Conservation (phyloP, 352 stramenopile genomes). For the Phytophthora meadii region DNA sequence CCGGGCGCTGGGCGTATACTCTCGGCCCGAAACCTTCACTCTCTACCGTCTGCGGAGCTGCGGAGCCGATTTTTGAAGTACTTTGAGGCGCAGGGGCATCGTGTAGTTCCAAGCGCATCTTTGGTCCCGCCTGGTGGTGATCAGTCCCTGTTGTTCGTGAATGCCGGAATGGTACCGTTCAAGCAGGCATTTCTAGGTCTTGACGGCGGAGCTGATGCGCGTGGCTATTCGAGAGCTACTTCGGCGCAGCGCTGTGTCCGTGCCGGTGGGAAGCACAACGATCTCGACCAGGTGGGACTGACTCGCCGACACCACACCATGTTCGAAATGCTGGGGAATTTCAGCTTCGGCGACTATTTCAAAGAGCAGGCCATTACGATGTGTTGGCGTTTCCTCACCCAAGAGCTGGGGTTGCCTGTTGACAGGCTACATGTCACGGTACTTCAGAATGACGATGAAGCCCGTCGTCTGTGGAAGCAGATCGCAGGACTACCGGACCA, state of each 20-base stretch:
- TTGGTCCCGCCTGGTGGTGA: slow-evolving; percentile 89
- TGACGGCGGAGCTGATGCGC: slow-evolving; percentile 65
- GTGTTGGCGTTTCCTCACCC: slow-evolving; percentile 94
- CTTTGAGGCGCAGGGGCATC: slow-evolving; percentile 68
- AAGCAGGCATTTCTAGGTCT: slow-evolving; percentile 89
- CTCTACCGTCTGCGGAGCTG: slow-evolving; percentile 50
- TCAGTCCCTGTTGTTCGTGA: slow-evolving; percentile 96
- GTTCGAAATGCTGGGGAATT: slow-evolving; percentile 99
- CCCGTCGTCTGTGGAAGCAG: slow-evolving; percentile 60
- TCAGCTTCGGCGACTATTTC: slow-evolving; percentile 98
- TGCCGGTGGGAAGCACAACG: slow-evolving; percentile 98
- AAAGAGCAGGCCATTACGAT: slow-evolving; percentile 96
- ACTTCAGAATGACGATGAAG: slow-evolving; percentile 69
- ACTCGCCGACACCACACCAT: slow-evolving; percentile 98
- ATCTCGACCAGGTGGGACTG: slow-evolving; percentile 98
- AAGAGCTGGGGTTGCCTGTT: slow-evolving; percentile 76
- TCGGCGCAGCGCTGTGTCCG: slow-evolving; percentile 98
- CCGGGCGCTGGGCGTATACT: not conserved
- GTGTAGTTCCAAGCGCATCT: slow-evolving; percentile 69
- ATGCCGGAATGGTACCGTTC: slow-evolving; percentile 97
- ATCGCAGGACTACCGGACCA: slow-evolving; percentile 57
- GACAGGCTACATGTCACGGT: slow-evolving; percentile 77
- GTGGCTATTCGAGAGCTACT: slow-evolving; percentile 87
- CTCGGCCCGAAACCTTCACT: slow-evolving; percentile 44
- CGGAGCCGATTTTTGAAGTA: slow-evolving; percentile 70